Evolutionary conservation across 2,329 filamentous ascomycete species (phyloP), one percentile per base, ranked within the genome.

Genomic region (Exophiala sp.): DNA sequence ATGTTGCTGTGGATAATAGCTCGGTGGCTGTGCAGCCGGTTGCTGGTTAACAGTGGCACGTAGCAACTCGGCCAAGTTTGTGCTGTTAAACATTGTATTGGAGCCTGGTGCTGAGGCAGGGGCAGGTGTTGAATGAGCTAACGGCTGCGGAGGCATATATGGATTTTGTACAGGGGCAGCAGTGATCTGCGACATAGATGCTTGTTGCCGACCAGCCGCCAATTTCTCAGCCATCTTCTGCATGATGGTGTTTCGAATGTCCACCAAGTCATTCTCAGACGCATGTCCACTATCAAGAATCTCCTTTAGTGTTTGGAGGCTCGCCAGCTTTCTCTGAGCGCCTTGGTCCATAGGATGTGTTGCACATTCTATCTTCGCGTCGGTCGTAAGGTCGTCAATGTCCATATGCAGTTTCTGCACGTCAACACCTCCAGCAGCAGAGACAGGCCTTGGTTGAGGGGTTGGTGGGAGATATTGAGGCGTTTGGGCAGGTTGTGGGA

Each of bases 361-460:
- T 16, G 60, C 58, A 38, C 61, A 63, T 48, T 60, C 61, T 33
- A 63, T 65, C 38, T 63, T 63, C 9, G 62, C 61, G 49, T 63
- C 62, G 3, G 58, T 61, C 1, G 59, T 63, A 3, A 65, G 57
- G 40, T 65, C 58, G 40, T 65, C 62, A 35, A 65, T 84, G 74
- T 96, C 91, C 75, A 81, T 82, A 73, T 89, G 90, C 71, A 97
- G 79, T 66, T 84, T 82, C 66, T 88, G 86, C 76, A 88, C 76
- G 74, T 83, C 72, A 47, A 75, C 66, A 38, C 54, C 44, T 71
- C 70, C 49, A 72, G 68, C 29, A 67, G 63, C 29, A 67, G 63
- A 32, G 64, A 63, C 45, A 38, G 65, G 59, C 44, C 54, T 50
- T 45, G 64, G 62, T 40, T 69, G 65, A 34, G 68, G 63, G 33